phyloP scores from a whole-genome alignment of 2,329 filamentous ascomycete species.

The Penicillium crustosum region DNA sequence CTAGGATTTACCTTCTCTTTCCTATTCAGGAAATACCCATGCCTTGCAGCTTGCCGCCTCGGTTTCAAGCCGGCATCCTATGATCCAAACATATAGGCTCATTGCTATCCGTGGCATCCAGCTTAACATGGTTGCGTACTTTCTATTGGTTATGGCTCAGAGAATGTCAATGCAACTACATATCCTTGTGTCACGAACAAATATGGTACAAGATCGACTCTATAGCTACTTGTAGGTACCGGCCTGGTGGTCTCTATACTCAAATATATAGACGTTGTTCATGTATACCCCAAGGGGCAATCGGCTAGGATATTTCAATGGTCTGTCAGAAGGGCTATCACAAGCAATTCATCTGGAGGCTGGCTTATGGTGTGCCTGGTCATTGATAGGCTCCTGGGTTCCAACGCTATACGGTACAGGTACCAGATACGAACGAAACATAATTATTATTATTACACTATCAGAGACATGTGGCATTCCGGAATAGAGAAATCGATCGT shows the following conservation, averaged over 20 bases:
- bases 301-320: not conserved
- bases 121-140: no score
- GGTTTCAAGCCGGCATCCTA: not conserved
- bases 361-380: not conserved
- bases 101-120: no score
- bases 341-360: not conserved
- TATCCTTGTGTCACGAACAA: not conserved
- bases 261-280: not conserved
- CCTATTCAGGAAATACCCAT: not conserved
- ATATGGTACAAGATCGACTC: not conserved
- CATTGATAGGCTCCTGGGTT: not conserved
- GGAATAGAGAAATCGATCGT: not conserved
- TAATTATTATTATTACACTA: not conserved
- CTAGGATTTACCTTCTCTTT: not conserved
- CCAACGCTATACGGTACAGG: not conserved
- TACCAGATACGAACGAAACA: not conserved
- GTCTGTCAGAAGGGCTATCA: not conserved
- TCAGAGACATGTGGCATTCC: constrained; percentile 1
- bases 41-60: not conserved
- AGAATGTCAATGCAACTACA: not conserved
- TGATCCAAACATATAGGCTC: not conserved
- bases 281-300: not conserved
- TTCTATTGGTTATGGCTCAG: not conserved
- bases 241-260: not conserved
- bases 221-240: not conserved